Evolutionary conservation across 75 land plant species (phyloP).

Genomic region (Cupressus sempervirens): DNA sequence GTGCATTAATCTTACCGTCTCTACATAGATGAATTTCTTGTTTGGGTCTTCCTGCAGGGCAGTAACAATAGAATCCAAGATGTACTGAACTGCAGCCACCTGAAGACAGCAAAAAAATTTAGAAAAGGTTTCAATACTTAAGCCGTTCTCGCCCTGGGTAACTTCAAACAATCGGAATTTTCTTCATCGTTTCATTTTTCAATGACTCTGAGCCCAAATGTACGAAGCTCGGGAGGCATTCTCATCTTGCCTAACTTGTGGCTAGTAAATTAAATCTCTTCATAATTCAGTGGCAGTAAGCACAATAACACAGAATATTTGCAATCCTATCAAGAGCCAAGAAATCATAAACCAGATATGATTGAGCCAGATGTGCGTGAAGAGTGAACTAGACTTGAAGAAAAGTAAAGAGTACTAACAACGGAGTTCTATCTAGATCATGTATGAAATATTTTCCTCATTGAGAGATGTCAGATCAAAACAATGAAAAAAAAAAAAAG

Average conservation of each 20-base stretch:
- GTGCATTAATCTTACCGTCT: conserved; percentile 41
- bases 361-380: background rate
- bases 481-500: background rate
- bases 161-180: background rate
- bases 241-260: background rate
- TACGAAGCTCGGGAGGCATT: background rate
- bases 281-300: background rate
- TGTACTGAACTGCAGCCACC: conserved; percentile 91
- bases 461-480: background rate
- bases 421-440: background rate
- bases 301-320: background rate
- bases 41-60: conserved; percentile 75
- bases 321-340: background rate
- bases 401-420: too few relatives aligned
- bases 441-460: background rate
- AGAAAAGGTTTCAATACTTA: background rate
- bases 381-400: too few relatives aligned
- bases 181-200: background rate
- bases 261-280: background rate
- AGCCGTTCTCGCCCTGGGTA: background rate
- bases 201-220: background rate
- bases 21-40: conserved; percentile 91
- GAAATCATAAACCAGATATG: background rate
- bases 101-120: conserved; percentile 10
- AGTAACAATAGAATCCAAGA: conserved; percentile 69